Evolutionary conservation across 495 filamentous ascomycete genomes (phyloP).

Genomic region (Halenospora varia): DNA sequence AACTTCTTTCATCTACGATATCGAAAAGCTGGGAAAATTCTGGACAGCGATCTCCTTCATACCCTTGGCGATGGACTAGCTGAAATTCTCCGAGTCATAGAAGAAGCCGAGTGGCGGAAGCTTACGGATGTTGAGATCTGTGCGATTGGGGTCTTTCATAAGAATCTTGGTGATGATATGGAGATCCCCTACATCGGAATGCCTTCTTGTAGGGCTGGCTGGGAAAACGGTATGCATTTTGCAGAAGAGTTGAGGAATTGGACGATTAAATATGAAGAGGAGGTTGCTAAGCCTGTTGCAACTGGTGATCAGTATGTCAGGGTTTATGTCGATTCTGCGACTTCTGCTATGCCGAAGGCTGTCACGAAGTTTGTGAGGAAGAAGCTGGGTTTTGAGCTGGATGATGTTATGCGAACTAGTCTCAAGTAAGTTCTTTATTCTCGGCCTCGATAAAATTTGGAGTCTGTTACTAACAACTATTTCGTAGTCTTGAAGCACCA

Average conservation of each 20-base stretch:
- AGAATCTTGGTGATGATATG: slow-evolving; percentile 38
- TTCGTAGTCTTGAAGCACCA: background rate
- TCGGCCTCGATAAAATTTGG: too few species aligned
- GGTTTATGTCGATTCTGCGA: slow-evolving; percentile 28
- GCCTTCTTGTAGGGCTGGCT: slow-evolving; percentile 9
- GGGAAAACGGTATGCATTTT: slow-evolving; percentile 21
- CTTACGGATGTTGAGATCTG: slow-evolving; percentile 38
- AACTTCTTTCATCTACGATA: slow-evolving; percentile 44
- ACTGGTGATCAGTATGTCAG: slow-evolving; percentile 30
- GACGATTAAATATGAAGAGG: slow-evolving; percentile 14
- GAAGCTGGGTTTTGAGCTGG: slow-evolving; percentile 25
- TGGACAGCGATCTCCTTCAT: slow-evolving; percentile 40
- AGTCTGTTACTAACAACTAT: background rate
- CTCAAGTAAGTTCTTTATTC: background rate
- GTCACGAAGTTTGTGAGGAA: slow-evolving; percentile 21
- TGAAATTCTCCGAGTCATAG: slow-evolving; percentile 33
- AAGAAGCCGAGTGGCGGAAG: slow-evolving; percentile 38
- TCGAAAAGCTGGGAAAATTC: slow-evolving; percentile 34
- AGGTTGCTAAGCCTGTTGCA: slow-evolving; percentile 23
- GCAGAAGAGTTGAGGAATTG: slow-evolving; percentile 14
- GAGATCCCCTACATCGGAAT: slow-evolving; percentile 29
- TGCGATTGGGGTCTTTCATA: slow-evolving; percentile 38
- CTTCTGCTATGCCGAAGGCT: slow-evolving; percentile 16
- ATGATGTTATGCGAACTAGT: slow-evolving; percentile 23
- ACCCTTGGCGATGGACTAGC: slow-evolving; percentile 36